A percentile compares a stretch with the other conserved stretches of the same genome.
phyloP scores from a whole-genome alignment of 2,329 filamentous ascomycete species.

The Chrysosporium queenslandicum region DNA sequence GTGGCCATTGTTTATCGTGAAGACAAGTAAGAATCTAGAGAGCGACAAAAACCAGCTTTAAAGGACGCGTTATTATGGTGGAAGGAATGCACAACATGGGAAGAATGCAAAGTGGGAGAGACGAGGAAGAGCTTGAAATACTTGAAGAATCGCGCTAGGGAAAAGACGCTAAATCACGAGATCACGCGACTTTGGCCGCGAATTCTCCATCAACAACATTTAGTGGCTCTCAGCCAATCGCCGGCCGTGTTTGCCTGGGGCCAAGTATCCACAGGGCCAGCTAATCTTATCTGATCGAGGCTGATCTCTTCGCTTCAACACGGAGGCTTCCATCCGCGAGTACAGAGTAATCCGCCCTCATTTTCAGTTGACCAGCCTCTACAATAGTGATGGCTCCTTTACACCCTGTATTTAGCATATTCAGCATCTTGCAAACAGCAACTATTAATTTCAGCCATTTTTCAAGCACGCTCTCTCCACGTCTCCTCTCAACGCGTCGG shows the following conservation, averaged over 20 bases:
- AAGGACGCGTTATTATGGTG: slow-evolving; percentile 10
- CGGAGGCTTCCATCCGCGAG: too few relatives aligned
- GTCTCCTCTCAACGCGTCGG: not conserved
- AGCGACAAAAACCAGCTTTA: not conserved
- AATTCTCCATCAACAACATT: slow-evolving; percentile 4
- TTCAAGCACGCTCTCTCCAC: too few relatives aligned
- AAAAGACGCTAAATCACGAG: slow-evolving; percentile 19
- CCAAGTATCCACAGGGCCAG: not conserved
- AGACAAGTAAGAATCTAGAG: slow-evolving; percentile 19
- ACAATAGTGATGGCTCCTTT: too few relatives aligned
- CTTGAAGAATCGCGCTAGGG: slow-evolving; percentile 13
- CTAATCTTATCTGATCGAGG: slow-evolving; percentile 17
- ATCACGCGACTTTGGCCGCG: slow-evolving; percentile 14
- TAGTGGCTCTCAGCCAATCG: slow-evolving; percentile 2
- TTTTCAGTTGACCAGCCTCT: too few relatives aligned
- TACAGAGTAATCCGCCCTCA: too few relatives aligned
- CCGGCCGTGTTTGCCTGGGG: slow-evolving; percentile 6
- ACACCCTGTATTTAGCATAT: too few relatives aligned
- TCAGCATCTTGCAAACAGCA: too few relatives aligned
- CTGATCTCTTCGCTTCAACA: not conserved
- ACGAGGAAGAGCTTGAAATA: slow-evolving; percentile 14
- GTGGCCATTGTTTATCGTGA: slow-evolving; percentile 54
- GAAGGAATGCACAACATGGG: slow-evolving; percentile 15
- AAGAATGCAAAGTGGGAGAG: not conserved
- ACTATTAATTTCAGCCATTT: too few relatives aligned